These are phyloP conservation scores for Hymenotorrendiella dingleyae DNA, from an alignment of 2,329 filamentous ascomycete genomes.

Conservation along the genomic window DNA sequence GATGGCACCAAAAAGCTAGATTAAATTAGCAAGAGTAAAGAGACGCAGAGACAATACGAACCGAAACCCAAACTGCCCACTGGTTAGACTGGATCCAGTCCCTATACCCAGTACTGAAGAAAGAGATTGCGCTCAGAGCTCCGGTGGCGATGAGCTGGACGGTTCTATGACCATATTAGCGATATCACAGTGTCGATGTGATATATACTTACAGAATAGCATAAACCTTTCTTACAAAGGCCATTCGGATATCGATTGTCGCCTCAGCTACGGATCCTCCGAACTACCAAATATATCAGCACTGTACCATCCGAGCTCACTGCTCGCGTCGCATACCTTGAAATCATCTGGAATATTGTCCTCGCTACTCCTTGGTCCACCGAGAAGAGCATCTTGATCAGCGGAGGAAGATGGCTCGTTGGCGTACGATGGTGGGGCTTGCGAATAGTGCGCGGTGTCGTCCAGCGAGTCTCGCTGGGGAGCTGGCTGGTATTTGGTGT, in stretches of 20 bases:
- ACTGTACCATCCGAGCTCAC: slow-evolving; percentile 1
- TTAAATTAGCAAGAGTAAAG: slow-evolving; percentile 9
- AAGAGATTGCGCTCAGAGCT: slow-evolving; percentile 73
- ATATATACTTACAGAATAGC: slow-evolving; percentile 64
- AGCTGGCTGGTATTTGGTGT: slow-evolving; percentile 76
- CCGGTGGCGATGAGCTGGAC: slow-evolving; percentile 84
- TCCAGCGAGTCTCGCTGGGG: slow-evolving; percentile 83
- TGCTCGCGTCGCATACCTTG: slow-evolving; percentile 53
- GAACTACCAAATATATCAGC: slow-evolving; percentile 50
- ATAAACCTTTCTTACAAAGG: slow-evolving; percentile 96
- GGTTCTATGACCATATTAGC: slow-evolving; percentile 44
- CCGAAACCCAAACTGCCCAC: slow-evolving; percentile 79
- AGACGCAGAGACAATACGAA: slow-evolving; percentile 34
- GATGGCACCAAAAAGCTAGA: slow-evolving; percentile 69
- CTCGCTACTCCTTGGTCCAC: slow-evolving; percentile 70
- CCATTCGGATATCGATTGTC: slow-evolving; percentile 91
- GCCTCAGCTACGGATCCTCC: slow-evolving; percentile 90
- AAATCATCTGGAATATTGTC: slow-evolving; percentile 97
- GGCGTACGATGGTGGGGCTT: slow-evolving; percentile 80
- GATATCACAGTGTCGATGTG: not conserved
- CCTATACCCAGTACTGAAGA: slow-evolving; percentile 76
- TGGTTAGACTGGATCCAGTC: slow-evolving; percentile 79
- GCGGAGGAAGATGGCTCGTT: slow-evolving; percentile 48
- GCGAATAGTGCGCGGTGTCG: slow-evolving; percentile 57
- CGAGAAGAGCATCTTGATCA: slow-evolving; percentile 49